Evolutionary conservation across 164 flowering plant genomes (phyloP).

Genomic region (Sextonia rubra): DNA sequence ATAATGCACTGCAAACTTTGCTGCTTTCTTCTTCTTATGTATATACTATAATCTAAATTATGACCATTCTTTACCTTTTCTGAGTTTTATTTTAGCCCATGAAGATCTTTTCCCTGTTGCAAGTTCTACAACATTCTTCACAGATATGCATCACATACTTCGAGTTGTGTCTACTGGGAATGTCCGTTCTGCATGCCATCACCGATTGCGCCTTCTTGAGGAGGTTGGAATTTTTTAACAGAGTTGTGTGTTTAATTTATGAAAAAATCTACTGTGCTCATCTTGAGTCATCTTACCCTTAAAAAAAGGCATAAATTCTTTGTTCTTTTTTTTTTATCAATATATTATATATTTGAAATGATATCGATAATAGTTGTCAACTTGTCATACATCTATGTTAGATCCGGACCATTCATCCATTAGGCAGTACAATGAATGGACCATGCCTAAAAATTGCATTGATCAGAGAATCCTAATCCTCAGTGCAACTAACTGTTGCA

Average conservation of each 20-base stretch:
- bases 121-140: constrained; percentile 63
- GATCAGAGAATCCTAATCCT: too few relatives aligned
- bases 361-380: neutral
- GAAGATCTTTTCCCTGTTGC: constrained; percentile 67
- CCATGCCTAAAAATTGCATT: too few relatives aligned
- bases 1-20: neutral
- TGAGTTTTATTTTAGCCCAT: constrained; percentile 28
- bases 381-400: neutral
- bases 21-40: neutral
- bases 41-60: neutral
- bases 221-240: constrained; percentile 33
- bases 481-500: too few relatives aligned
- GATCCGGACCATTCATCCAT: neutral
- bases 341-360: too few relatives aligned
- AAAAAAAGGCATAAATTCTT: too few relatives aligned
- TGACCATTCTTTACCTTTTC: neutral
- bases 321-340: neutral
- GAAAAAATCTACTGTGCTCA: neutral
- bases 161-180: constrained; percentile 51
- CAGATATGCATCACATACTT: constrained; percentile 70
- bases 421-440: neutral
- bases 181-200: constrained; percentile 55
- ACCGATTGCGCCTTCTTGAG: constrained; percentile 64
- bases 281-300: too few relatives aligned
- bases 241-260: neutral